phyloP scores from a whole-genome alignment of 495 filamentous ascomycete species.

The Penicillium turbatum region DNA sequence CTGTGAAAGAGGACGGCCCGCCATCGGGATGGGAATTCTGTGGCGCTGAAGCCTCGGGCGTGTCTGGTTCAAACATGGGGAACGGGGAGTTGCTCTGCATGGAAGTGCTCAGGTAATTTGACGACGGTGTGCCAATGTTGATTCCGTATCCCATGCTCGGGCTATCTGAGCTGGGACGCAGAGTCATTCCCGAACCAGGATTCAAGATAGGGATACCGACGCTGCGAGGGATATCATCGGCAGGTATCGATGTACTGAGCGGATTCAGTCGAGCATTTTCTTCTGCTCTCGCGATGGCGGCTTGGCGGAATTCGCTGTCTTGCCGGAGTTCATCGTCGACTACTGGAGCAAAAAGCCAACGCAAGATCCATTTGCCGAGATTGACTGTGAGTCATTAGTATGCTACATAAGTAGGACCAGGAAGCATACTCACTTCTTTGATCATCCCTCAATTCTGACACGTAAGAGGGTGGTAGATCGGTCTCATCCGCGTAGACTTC shows the following conservation, averaged over 20 bases:
- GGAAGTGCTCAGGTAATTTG: slow-evolving; percentile 25
- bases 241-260: slow-evolving; percentile 57
- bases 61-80: slow-evolving; percentile 22
- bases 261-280: slow-evolving; percentile 52
- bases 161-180: slow-evolving; percentile 60
- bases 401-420: background rate
- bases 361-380: slow-evolving; percentile 92
- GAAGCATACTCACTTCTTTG: slow-evolving; percentile 70
- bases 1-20: slow-evolving; percentile 44
- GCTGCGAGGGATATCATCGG: slow-evolving; percentile 50
- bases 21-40: slow-evolving; percentile 37
- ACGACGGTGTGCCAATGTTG: slow-evolving; percentile 23
- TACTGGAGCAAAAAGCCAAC: slow-evolving; percentile 85
- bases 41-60: slow-evolving; percentile 12
- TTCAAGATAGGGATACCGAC: slow-evolving; percentile 40
- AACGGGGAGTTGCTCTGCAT: slow-evolving; percentile 27
- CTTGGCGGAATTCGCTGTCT: slow-evolving; percentile 67
- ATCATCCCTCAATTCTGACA: slow-evolving; percentile 79
- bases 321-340: slow-evolving; percentile 85
- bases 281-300: slow-evolving; percentile 57
- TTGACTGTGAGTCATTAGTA: slow-evolving; percentile 61
- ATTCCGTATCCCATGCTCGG: slow-evolving; percentile 59
- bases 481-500: slow-evolving; percentile 95
- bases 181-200: slow-evolving; percentile 53
- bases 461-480: slow-evolving; percentile 53